Conservation (phyloP, 345 rosid species). For the Citrus mangshanensis region DNA sequence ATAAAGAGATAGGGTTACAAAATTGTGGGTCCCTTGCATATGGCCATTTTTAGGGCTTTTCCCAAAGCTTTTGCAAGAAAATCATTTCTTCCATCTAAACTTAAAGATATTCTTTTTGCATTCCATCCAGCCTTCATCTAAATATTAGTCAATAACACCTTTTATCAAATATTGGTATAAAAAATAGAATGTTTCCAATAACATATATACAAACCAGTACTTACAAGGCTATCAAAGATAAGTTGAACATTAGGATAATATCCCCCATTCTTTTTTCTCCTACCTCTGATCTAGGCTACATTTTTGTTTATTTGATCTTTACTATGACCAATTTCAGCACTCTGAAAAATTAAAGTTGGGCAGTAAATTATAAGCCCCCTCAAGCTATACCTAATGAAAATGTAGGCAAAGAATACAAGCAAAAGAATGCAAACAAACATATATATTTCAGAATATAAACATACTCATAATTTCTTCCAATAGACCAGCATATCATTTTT, state of each 20-base stretch:
- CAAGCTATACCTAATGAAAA: too few relatives aligned
- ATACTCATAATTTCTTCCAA: neutral
- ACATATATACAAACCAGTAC: neutral
- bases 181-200: too few relatives aligned
- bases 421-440: too few relatives aligned
- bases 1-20: too few relatives aligned
- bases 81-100: neutral
- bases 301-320: too few relatives aligned
- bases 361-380: too few relatives aligned
- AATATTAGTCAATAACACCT: too few relatives aligned
- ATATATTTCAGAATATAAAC: too few relatives aligned
- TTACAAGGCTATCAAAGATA: neutral
- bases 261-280: neutral
- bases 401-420: too few relatives aligned
- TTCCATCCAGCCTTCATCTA: neutral
- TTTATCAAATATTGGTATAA: too few relatives aligned
- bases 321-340: neutral
- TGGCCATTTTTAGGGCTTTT: neutral
- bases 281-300: neutral
- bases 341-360: too few relatives aligned
- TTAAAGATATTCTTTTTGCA: neutral
- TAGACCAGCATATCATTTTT: neutral
- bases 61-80: neutral
- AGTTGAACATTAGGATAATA: neutral
- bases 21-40: neutral